These are phyloP conservation scores for Mycosphaerelloides madeirae DNA, from an alignment of 2,329 filamentous ascomycete species.

Conservation along the genomic window DNA sequence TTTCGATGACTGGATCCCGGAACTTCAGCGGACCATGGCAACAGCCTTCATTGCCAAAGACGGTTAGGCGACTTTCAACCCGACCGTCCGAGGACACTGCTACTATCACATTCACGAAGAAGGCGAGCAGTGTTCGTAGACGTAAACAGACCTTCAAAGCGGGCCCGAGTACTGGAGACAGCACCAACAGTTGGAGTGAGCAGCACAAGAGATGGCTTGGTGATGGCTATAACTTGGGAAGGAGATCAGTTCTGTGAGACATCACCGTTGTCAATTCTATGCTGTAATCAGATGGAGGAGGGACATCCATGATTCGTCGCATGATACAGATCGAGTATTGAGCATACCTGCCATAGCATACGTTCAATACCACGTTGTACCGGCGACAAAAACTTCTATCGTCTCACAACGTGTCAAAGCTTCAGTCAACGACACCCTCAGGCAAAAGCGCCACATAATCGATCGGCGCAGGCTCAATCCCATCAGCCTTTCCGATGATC, in stretches of 20 bases:
- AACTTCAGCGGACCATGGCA: not conserved
- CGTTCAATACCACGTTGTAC: too few species aligned
- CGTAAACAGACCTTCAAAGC: not conserved
- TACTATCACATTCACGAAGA: not conserved
- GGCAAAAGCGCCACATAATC: slow-evolving; percentile 64
- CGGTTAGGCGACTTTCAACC: not conserved
- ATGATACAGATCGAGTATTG: too few species aligned
- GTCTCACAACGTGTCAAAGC: not conserved
- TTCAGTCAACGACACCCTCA: slow-evolving; percentile 38
- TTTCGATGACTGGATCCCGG: not conserved
- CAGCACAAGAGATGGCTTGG: not conserved
- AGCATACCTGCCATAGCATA: too few species aligned
- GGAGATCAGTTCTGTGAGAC: too few species aligned
- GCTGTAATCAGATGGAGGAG: too few species aligned
- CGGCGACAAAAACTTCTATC: too few species aligned
- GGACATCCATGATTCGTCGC: too few species aligned
- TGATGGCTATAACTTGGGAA: not conserved
- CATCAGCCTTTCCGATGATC: slow-evolving; percentile 55
- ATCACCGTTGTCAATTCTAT: too few species aligned
- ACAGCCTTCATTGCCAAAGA: not conserved
- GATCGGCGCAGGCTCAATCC: slow-evolving; percentile 59
- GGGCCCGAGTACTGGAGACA: not conserved
- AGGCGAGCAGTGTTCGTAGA: not conserved
- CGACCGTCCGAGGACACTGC: not conserved
- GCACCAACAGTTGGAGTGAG: not conserved